These are phyloP conservation scores for Grammothele lineata DNA, from an alignment of 768 basidiomycete genomes.

Conservation along the genomic window DNA sequence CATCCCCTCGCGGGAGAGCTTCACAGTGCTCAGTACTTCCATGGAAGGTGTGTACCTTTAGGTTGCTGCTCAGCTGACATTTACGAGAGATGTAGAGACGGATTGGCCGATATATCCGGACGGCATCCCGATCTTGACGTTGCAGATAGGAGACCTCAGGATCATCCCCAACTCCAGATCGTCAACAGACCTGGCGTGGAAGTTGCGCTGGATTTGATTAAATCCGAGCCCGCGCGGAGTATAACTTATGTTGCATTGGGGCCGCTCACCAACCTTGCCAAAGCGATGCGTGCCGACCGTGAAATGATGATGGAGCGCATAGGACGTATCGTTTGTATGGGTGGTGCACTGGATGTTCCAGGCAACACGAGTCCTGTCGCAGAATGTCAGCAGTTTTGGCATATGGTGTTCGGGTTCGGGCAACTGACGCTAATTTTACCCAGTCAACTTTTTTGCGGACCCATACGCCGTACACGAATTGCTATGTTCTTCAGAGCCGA, in stretches of 20 bases:
- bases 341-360: slow-evolving; percentile 88
- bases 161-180: slow-evolving; percentile 43
- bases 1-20: slow-evolving; percentile 67
- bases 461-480: slow-evolving; percentile 78
- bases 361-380: slow-evolving; percentile 81
- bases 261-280: slow-evolving; percentile 77
- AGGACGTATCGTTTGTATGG: slow-evolving; percentile 84
- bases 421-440: not conserved
- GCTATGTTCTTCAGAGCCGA: slow-evolving; percentile 37
- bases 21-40: slow-evolving; percentile 82
- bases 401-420: too few relatives aligned
- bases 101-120: slow-evolving; percentile 53
- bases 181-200: slow-evolving; percentile 46
- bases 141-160: slow-evolving; percentile 13
- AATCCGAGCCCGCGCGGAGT: slow-evolving; percentile 42
- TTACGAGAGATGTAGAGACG: slow-evolving; percentile 47
- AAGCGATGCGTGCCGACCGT: slow-evolving; percentile 52
- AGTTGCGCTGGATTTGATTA: slow-evolving; percentile 52
- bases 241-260: slow-evolving; percentile 74
- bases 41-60: slow-evolving; percentile 52
- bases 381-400: slow-evolving; percentile 58
- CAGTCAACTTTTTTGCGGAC: slow-evolving; percentile 87
- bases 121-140: slow-evolving; percentile 64
- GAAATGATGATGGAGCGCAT: slow-evolving; percentile 51
- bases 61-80: not conserved